Conservation (phyloP, 2,329 filamentous ascomycete genomes). For the Xylariales sp. region DNA sequence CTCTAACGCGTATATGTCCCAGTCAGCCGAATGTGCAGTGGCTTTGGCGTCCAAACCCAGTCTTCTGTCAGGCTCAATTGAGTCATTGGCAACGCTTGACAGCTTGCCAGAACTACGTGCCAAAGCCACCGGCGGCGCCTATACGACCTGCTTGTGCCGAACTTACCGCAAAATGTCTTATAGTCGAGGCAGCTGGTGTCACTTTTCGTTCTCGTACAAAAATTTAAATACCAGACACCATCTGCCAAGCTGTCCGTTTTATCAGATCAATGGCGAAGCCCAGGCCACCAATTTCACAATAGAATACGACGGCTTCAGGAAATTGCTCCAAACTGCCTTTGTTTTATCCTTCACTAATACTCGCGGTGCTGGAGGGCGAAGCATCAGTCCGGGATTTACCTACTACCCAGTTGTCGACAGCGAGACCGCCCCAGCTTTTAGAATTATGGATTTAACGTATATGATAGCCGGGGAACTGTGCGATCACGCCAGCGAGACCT, state of each 20-base stretch:
- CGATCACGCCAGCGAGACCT: too few relatives aligned
- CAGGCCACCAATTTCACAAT: not conserved
- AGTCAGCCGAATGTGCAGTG: slow-evolving; percentile 16
- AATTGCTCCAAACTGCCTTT: slow-evolving; percentile 18
- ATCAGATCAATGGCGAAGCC: not conserved
- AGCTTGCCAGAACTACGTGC: too few relatives aligned
- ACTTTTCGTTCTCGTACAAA: slow-evolving; percentile 1
- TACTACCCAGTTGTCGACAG: slow-evolving; percentile 31
- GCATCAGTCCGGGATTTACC: slow-evolving; percentile 26
- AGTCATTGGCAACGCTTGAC: not conserved
- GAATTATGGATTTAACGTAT: not conserved
- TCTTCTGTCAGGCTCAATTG: slow-evolving; percentile 22
- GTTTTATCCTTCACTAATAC: slow-evolving; percentile 17
- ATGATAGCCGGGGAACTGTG: too few relatives aligned
- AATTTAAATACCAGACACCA: slow-evolving; percentile 4
- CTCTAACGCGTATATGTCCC: not conserved
- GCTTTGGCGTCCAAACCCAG: slow-evolving; percentile 11
- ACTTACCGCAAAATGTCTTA: not conserved
- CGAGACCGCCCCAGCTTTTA: slow-evolving; percentile 20
- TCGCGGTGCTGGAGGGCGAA: slow-evolving; percentile 29
- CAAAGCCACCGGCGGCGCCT: not conserved
- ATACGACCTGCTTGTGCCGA: slow-evolving; percentile 6
- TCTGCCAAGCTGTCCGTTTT: slow-evolving; percentile 26
- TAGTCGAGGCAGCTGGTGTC: not conserved
- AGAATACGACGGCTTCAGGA: slow-evolving; percentile 8